Evolutionary conservation across 495 filamentous ascomycete genomes (phyloP).

Genomic region (Aspergillus nanangensis): DNA sequence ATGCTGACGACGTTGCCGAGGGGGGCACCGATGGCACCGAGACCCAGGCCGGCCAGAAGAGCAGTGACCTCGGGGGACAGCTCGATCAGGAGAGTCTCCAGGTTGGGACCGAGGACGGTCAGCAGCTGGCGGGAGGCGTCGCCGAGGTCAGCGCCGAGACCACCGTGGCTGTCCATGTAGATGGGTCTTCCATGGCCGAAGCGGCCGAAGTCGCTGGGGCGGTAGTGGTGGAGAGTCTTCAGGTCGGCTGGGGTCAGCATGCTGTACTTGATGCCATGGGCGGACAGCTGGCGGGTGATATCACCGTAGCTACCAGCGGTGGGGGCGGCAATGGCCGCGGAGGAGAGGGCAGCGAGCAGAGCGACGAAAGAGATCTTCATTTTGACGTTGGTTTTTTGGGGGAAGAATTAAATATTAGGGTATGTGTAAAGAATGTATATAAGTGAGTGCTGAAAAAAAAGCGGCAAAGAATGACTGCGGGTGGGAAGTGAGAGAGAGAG

Average conservation of each 20-base stretch:
- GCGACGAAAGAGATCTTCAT: constrained; percentile 36
- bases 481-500: constrained; percentile 19
- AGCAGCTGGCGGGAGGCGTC: constrained; percentile 21
- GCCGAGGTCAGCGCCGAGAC: constrained; percentile 26
- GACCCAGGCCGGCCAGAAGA: constrained; percentile 33
- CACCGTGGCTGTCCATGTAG: constrained; percentile 17
- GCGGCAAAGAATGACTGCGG: constrained; percentile 28
- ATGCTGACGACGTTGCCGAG: constrained; percentile 20
- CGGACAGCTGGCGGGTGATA: too few species aligned
- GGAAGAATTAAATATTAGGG: constrained; percentile 9
- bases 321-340: constrained; percentile 31
- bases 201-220: constrained; percentile 8
- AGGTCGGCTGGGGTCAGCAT: constrained; percentile 8
- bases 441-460: constrained; percentile 1
- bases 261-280: constrained; percentile 19
- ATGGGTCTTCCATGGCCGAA: constrained; percentile 13
- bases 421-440: constrained; percentile 7
- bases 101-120: constrained; percentile 25
- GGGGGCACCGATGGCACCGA: constrained; percentile 23
- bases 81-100: constrained; percentile 28
- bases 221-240: constrained; percentile 6
- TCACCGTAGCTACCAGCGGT: too few species aligned
- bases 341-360: constrained; percentile 29
- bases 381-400: constrained; percentile 18
- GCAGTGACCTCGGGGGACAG: constrained; percentile 26